Base-by-base conservation (phyloP, 2,329 filamentous ascomycete genomes). In the Colletotrichum musicola region DNA sequence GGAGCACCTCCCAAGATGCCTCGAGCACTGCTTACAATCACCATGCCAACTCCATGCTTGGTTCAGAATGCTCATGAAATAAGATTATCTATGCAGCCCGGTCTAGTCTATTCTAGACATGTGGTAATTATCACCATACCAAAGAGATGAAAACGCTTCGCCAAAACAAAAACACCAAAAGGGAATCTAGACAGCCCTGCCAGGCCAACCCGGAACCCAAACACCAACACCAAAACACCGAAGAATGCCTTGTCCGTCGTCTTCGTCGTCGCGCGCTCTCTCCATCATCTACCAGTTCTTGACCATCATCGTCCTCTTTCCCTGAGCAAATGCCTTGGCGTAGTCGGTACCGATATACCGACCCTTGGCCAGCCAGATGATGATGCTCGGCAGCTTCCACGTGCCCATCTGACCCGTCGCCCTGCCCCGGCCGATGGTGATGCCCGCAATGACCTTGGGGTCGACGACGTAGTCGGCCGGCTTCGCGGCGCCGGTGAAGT, bases 341-440 rank as follows among this genome's bases (percentile, higher is more conserved):
- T 69, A 65, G 47, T 71, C 64, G 12, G 70, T 71, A n/a, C 70
- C 70, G 18, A 80, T 65, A 22, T 74, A 75, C 55, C 75, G 73
- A 4, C 78, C 78, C 53, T 80, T 80, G n/a, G 77, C 72, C 53
- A 74, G 75, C 2, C 74, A 74, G 2, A 80, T 77, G 40, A 77
- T 51, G 59, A 79, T 73, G 1, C 76, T 74, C 38, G 73, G 76
- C 14, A 80, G 59, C 62, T 72, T 78, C 77, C 77, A 80, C 38
- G 71, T 75, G 2, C 76, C 77, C 50, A 79, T 73, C 49, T 81
- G 77, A 0, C 78, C 78, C 1, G 75, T 76, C 0, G 77, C 77
- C 13, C 78, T 76, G 68, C 77, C 79, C 57, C 79, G 77, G 1
- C 83, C 83, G 13, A 84, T 62, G 1, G 82, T 82, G 27, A 83